A percentile compares a stretch with the other conserved stretches of the same genome.
phyloP scores from a whole-genome alignment of 2,329 filamentous ascomycete genomes.

The Elsinoe batatas region DNA sequence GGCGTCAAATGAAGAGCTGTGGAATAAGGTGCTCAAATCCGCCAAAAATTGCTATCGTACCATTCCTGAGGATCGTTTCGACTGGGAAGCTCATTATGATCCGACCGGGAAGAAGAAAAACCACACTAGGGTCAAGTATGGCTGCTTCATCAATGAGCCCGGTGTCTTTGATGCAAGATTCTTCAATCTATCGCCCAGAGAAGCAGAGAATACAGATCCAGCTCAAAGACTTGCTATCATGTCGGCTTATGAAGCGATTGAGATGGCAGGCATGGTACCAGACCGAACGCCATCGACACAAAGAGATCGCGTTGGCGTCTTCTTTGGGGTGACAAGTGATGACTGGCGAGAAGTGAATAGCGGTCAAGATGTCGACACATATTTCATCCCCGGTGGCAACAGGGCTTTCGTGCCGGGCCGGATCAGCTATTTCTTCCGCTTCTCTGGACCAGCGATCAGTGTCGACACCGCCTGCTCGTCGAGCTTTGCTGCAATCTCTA shows the following conservation, averaged over 20 bases:
- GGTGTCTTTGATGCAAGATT: slow-evolving; percentile 32
- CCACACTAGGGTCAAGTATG: slow-evolving; percentile 20
- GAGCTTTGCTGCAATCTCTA: slow-evolving; percentile 17
- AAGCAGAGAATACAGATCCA: slow-evolving; percentile 21
- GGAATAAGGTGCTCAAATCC: too few species aligned
- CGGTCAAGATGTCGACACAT: slow-evolving; percentile 22
- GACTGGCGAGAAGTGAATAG: slow-evolving; percentile 25
- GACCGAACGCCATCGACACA: slow-evolving; percentile 24
- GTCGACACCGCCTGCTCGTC: slow-evolving; percentile 26
- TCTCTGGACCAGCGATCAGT: slow-evolving; percentile 20
- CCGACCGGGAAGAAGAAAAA: slow-evolving; percentile 27
- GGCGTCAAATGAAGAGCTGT: too few species aligned
- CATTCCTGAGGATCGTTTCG: slow-evolving; percentile 21
- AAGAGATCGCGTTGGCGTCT: slow-evolving; percentile 25
- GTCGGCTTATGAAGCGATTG: slow-evolving; percentile 23
- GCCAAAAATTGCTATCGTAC: too few species aligned
- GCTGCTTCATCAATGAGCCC: slow-evolving; percentile 31
- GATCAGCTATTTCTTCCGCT: slow-evolving; percentile 21
- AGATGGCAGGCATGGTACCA: slow-evolving; percentile 20
- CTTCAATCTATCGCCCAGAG: slow-evolving; percentile 31
- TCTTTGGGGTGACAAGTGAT: slow-evolving; percentile 27
- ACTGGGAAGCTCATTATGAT: slow-evolving; percentile 27
- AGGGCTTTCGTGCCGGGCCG: slow-evolving; percentile 23
- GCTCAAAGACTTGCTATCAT: slow-evolving; percentile 20
- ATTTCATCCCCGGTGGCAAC: slow-evolving; percentile 20